Evolutionary conservation across 805 yeast genomes (phyloP), one percentile per base, ranked within the genome.

Genomic region (Saturnispora saitoi): DNA sequence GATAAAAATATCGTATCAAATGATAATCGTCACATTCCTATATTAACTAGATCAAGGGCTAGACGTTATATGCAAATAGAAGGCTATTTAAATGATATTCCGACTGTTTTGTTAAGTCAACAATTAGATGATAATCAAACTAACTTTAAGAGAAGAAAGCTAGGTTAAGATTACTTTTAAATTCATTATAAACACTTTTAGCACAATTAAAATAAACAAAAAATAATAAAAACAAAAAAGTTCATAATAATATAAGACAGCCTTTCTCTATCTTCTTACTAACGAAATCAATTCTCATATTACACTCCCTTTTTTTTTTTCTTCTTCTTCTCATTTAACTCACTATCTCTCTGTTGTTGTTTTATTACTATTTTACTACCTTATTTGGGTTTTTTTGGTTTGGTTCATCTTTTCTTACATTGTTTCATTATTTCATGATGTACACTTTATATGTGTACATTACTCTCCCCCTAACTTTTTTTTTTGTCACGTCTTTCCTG

Each of bases 21-120:
- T 11, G 43, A 30, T 28, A 39, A 37, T 19, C 40, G 50, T 36
- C 40, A 47, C 17, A 29, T 48, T 4, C 54, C 54, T 4, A 53
- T 51, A 10, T 31, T 53, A 20, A 53, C 56, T 19, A 51, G 56
- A 42, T 53, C 56, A 14, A 53, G 42, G 30, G 51, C 56, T 7
- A 52, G 47, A 28, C 41, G 47, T 24, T 49, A 30, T 38, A 24
- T 36, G 19, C 41, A 47, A 31, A 26, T 15, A 14, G 43, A 47
- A 31, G 46, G 47, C 29, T 43, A 38, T 32, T 28, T 40, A 7
- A 32, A 41, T 47, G 47, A 50, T 14, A 43, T 41, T 20, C 45
- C 39, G 32, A 42, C 32, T 32, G 47, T 47, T 37, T 42, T 47
- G 17, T 31, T 43, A 29, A 37, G 43, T 31, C 47, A 47, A 31